Evolutionary conservation across 2,329 filamentous ascomycete species (phyloP).

Genomic region (Fusarium camptoceras): DNA sequence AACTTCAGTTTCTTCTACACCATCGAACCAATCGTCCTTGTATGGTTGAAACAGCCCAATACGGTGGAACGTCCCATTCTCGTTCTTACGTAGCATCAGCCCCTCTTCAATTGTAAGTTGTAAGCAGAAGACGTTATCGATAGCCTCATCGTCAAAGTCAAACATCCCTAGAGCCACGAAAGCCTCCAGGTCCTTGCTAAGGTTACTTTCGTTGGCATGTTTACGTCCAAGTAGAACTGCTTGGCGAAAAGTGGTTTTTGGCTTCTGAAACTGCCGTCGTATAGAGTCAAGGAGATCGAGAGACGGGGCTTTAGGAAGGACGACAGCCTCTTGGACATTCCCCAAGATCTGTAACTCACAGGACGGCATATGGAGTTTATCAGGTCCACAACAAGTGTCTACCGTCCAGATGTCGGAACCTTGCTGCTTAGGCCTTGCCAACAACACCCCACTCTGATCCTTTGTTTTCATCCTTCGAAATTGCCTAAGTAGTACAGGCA

Average conservation of each 20-base stretch:
- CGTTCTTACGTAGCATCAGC: neutral
- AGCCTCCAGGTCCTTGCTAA: neutral
- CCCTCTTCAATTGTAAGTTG: slow-evolving; percentile 4
- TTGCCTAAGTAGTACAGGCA: neutral
- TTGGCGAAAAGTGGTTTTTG: neutral
- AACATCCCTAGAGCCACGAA: slow-evolving; percentile 8
- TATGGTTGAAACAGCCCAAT: neutral
- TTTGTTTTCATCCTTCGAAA: neutral
- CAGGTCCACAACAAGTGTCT: neutral
- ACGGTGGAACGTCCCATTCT: slow-evolving; percentile 1
- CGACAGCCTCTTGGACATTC: neutral
- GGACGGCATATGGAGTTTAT: slow-evolving; percentile 12
- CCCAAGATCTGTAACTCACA: slow-evolving; percentile 20
- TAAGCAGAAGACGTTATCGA: neutral
- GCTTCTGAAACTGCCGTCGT: neutral
- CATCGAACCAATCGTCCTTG: slow-evolving; percentile 2
- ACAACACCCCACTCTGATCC: neutral
- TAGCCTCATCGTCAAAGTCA: slow-evolving; percentile 4
- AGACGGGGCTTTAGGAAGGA: neutral
- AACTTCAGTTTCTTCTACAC: neutral
- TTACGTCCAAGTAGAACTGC: neutral
- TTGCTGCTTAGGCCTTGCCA: neutral
- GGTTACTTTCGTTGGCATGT: neutral
- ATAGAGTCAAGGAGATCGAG: neutral
- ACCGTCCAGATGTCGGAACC: neutral